These are phyloP conservation scores for Hypoxylon sp. DNA, from an alignment of 2,329 filamentous ascomycete species.

Conservation along the genomic window DNA sequence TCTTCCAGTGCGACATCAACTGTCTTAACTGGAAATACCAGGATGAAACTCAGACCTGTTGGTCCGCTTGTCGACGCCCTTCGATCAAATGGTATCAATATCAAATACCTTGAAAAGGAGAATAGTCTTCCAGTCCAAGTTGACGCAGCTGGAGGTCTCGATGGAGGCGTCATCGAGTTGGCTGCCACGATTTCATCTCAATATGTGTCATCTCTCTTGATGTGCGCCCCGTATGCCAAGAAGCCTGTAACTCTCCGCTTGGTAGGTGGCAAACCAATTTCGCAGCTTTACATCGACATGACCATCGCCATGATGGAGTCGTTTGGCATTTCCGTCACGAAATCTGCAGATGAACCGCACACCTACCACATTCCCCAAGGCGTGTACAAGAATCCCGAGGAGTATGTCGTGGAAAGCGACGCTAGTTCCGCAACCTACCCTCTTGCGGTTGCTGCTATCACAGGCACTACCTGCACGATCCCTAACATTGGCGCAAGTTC, in stretches of 20 bases:
- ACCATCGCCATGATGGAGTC: constrained; percentile 97
- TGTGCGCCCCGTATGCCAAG: constrained; percentile 98
- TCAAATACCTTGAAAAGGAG: constrained; percentile 87
- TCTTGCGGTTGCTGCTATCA: constrained; percentile 92
- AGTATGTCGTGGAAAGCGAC: constrained; percentile 96
- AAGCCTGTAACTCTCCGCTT: constrained; percentile 90
- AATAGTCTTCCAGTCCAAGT: constrained; percentile 88
- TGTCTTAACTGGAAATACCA: constrained; percentile 90
- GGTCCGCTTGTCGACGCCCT: constrained; percentile 93
- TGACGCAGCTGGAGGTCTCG: constrained; percentile 84
- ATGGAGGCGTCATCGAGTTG: constrained; percentile 89
- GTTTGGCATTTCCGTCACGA: constrained; percentile 86
- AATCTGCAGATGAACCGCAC: constrained; percentile 83
- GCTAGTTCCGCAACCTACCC: constrained; percentile 98
- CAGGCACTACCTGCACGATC: constrained; percentile 93
- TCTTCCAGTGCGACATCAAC: constrained; percentile 77
- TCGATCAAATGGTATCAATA: constrained; percentile 85
- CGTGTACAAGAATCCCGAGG: constrained; percentile 83
- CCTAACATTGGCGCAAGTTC: constrained; percentile 96
- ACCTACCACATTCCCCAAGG: constrained; percentile 95
- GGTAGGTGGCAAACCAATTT: constrained; percentile 97
- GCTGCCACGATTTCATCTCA: constrained; percentile 98
- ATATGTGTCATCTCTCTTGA: constrained; percentile 95
- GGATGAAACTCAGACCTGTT: constrained; percentile 97
- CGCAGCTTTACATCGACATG: constrained; percentile 98